phyloP scores from a whole-genome alignment of 2,329 filamentous ascomycete genomes.

The Epichloe elymi region DNA sequence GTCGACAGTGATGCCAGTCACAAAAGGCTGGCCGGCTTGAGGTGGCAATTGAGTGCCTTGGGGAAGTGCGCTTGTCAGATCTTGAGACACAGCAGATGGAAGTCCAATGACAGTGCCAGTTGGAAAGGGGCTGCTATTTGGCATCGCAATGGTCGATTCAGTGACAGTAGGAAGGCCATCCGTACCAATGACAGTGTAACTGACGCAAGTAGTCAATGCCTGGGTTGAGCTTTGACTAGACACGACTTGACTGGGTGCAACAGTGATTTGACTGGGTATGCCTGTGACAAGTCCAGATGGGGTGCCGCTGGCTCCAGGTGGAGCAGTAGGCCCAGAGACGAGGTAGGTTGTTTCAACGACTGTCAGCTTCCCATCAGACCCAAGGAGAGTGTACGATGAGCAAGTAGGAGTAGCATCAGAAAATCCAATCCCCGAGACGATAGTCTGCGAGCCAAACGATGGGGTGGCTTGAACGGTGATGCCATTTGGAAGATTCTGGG shows the following conservation, averaged over 20 bases:
- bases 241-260: slow-evolving; percentile 1
- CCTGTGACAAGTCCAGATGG: slow-evolving; percentile 13
- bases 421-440: slow-evolving; percentile 7
- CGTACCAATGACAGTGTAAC: slow-evolving; percentile 15
- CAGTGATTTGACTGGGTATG: slow-evolving; percentile 11
- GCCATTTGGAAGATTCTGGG: slow-evolving; percentile 6
- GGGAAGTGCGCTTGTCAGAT: slow-evolving; percentile 6
- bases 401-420: slow-evolving; percentile 11
- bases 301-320: slow-evolving; percentile 1
- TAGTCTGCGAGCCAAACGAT: slow-evolving; percentile 1
- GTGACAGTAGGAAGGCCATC: slow-evolving; percentile 17
- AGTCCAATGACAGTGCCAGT: slow-evolving; percentile 8
- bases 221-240: not conserved
- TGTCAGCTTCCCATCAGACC: slow-evolving; percentile 15
- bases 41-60: slow-evolving; percentile 9
- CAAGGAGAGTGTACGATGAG: slow-evolving; percentile 18
- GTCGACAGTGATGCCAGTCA: slow-evolving; percentile 18
- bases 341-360: slow-evolving; percentile 16
- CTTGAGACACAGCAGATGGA: slow-evolving; percentile 9
- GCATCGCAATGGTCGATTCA: slow-evolving; percentile 18
- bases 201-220: slow-evolving; percentile 18
- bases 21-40: slow-evolving; percentile 9
- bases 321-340: slow-evolving; percentile 9
- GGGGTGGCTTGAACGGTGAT: slow-evolving; percentile 3
- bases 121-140: slow-evolving; percentile 11